Base-by-base conservation (phyloP, 139 green algal genomes). In the Coelastrella sp. region DNA sequence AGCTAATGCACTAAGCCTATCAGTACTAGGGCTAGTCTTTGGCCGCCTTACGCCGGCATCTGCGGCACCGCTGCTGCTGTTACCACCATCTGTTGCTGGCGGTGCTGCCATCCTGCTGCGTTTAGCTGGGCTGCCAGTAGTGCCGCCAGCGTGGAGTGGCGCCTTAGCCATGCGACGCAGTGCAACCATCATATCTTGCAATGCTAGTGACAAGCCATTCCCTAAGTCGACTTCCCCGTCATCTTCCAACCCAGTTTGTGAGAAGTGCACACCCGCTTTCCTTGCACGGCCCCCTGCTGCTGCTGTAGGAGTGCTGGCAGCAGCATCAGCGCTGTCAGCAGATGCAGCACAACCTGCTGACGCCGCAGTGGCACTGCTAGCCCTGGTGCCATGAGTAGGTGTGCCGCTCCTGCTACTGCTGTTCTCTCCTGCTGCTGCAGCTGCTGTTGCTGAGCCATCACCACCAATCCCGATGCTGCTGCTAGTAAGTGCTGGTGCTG, bases 161-260 rank as follows among this genome's bases (percentile, higher is more conserved):
- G 60, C 84, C 54, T 10, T 47, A 58, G 84, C 84, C 84, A 89
- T 89, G 5, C 84, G 84, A 68, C 76, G 57, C 47, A 89, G 14
- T 20, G 84, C 84, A 1, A 73, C 5, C 71, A 77, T 77, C 65
- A 89, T 80, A 57, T 80, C 71, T 19, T 61, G 84, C 71, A 80
- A 11, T 32, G 68, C 84, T 57, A 89, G 56, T 13, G 57, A 73
- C 84, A 89, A 10, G 10, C 84, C 71, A 47, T 56, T 22, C 20
- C 84, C 66, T 20, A 80, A 71, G 19, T 81, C 57, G n/a, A 89
- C 84, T 17, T 68, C 47, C 20, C 54, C 66, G 59, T 19, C 71
- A 59, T 80, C 74, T 58, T 59, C 22, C 57, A 8, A 58, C 73
- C 80, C 58, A 76, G 16, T 32, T 17, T 76, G 68, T 32, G 68